A percentile compares a stretch with the other conserved stretches of the same genome.
Conservation (phyloP, 495 filamentous ascomycete species). For the Aspergillus bridgeri region DNA sequence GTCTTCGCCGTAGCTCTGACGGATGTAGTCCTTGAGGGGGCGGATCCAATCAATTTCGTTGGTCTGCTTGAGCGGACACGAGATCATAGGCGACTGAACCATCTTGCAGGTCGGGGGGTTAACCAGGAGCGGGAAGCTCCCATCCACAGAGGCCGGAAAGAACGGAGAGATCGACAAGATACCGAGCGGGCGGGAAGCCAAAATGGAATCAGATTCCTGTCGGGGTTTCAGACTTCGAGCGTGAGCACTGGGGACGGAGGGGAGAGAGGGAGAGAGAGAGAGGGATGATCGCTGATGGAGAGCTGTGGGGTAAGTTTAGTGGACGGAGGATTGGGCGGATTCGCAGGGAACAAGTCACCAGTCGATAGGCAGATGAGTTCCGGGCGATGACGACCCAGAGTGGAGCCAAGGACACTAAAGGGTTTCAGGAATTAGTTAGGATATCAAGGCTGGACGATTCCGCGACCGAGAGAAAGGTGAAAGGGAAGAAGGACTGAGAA, state of each 20-base stretch:
- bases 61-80: constrained; percentile 91
- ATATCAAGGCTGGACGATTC: background rate
- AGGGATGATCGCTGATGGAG: constrained; percentile 6
- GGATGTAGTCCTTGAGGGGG: constrained; percentile 91
- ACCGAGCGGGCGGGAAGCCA: background rate
- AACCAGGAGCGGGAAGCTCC: constrained; percentile 41
- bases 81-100: constrained; percentile 87
- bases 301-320: constrained; percentile 7
- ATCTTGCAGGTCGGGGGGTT: constrained; percentile 41
- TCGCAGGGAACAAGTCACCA: background rate
- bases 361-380: background rate
- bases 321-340: background rate
- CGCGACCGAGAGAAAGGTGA: constrained; percentile 2
- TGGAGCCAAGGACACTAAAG: background rate
- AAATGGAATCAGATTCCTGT: constrained; percentile 1
- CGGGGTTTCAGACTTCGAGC: background rate
- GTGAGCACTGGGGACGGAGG: background rate
- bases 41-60: constrained; percentile 98
- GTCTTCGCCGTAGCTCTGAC: constrained; percentile 91
- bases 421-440: background rate
- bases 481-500: constrained; percentile 9
- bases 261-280: too few relatives aligned
- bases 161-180: background rate
- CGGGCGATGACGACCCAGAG: background rate
- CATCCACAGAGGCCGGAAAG: constrained; percentile 27